phyloP scores from a whole-genome alignment of 2,329 filamentous ascomycete species.

The Atkinsonella texensis region DNA sequence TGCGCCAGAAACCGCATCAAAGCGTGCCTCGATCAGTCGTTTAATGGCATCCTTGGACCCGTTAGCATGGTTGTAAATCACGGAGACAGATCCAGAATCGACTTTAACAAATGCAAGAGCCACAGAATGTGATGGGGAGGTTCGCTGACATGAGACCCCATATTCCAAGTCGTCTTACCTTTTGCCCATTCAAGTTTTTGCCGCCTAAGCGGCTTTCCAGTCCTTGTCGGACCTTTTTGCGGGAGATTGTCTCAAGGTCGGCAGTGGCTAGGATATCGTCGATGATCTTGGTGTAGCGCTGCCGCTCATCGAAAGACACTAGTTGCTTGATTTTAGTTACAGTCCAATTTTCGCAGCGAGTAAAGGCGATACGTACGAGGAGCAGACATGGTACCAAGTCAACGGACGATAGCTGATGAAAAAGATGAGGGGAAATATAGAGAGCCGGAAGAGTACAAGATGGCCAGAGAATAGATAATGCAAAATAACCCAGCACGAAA shows the following conservation, averaged over 20 bases:
- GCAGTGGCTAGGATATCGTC: slow-evolving; percentile 45
- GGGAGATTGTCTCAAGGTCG: slow-evolving; percentile 50
- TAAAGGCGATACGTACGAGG: slow-evolving; percentile 10
- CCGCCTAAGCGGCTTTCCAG: slow-evolving; percentile 42
- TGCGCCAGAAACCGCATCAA: slow-evolving; percentile 52
- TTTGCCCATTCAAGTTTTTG: slow-evolving; percentile 46
- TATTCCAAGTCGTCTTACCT: slow-evolving; percentile 26
- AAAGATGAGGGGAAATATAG: background rate
- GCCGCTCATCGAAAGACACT: slow-evolving; percentile 40
- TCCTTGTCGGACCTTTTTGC: slow-evolving; percentile 48
- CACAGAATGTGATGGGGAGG: background rate
- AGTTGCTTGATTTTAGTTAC: background rate
- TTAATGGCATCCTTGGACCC: slow-evolving; percentile 52
- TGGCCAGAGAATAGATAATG: background rate
- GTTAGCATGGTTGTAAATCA: background rate
- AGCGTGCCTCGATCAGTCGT: slow-evolving; percentile 58
- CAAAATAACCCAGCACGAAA: background rate
- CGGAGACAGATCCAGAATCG: background rate
- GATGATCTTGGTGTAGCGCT: slow-evolving; percentile 45
- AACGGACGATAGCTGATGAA: background rate
- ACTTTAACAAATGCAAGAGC: background rate
- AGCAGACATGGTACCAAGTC: slow-evolving; percentile 12
- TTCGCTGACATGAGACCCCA: too few relatives aligned
- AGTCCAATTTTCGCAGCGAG: background rate
- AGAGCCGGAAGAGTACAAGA: background rate